Evolutionary conservation across 768 basidiomycete species (phyloP), one percentile per base, ranked within the genome.

Genomic region (Panaeolus papilionaceus): DNA sequence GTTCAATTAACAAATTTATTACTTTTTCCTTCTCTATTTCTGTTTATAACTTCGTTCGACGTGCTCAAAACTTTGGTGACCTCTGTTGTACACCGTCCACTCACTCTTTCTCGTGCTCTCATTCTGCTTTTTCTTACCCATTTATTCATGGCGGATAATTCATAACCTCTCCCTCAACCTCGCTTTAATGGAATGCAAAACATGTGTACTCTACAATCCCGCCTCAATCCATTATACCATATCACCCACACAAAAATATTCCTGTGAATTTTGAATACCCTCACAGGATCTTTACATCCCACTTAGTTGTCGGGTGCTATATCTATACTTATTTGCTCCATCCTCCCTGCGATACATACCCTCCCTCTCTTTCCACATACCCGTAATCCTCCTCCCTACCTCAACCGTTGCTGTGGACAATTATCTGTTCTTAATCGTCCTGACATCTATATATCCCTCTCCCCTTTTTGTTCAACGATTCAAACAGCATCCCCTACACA

Each of bases 21-120:
- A 71, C 66, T 74, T 68, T 69, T 68, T 69, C 70, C 67, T 69
- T 64, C 66, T 67, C 40, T 67, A 69, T 68, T 73, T 74, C 51
- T 42, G 65, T 61, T 65, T 67, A 66, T 65, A 64, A 62, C 47
- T 61, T 68, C 26, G 63, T 58, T 58, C 54, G 54, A 62, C 64
- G 28, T 47, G 47, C 37, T 63, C 66, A 67, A 66, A 64, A 63
- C 49, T 66, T 69, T 71, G 69, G 69, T 68, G 71, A 65, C 38
- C 63, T 23, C 62, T 64, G 66, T 39, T 72, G 67, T 64, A 62
- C 67, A 64, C 73, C 71, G 73, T 74, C 73, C 73, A 61, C 73
- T 74, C 73, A 68, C 70, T 74, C 33, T 72, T 49, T 67, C 51
- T 58, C 63, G 38, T 67, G 38, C 64, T 64, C 49, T 12, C 64